A percentile compares a stretch with the other conserved stretches of the same genome.
phyloP scores from a whole-genome alignment of 371 early-diverging fungal species.

The Syncephalastrum sp. region DNA sequence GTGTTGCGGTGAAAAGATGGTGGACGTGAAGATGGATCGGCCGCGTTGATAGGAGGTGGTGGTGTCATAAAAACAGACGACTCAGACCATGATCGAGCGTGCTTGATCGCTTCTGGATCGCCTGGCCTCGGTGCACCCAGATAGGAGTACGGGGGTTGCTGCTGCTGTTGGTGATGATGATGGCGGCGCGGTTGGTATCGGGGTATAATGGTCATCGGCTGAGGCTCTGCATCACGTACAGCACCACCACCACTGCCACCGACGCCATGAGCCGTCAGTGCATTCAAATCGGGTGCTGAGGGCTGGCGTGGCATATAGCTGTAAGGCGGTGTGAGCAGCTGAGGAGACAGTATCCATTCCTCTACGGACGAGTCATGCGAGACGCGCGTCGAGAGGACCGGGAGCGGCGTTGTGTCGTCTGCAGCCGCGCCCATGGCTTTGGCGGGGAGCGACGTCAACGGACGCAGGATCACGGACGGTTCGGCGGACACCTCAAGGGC shows the following conservation, averaged over 20 bases:
- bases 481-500: too few relatives aligned
- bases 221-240: too few relatives aligned
- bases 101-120: not conserved
- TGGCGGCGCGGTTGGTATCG: conserved; percentile 2
- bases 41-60: not conserved
- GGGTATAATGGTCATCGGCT: not conserved
- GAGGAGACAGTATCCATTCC: too few relatives aligned
- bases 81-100: conserved; percentile 1
- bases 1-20: not conserved
- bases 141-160: not conserved
- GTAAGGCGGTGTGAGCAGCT: conserved; percentile 1
- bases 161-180: conserved; percentile 1
- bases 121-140: too few relatives aligned
- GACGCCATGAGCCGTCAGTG: too few relatives aligned
- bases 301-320: conserved; percentile 10
- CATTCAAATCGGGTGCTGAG: conserved; percentile 15
- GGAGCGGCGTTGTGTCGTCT: not conserved
- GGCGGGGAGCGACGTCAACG: too few relatives aligned
- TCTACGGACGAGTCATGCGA: too few relatives aligned
- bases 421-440: not conserved
- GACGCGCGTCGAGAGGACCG: too few relatives aligned
- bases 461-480: too few relatives aligned
- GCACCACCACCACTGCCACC: too few relatives aligned
- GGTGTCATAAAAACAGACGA: not conserved
- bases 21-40: not conserved